Percentiles rank a stretch among this genome's conserved stretches.
These are phyloP conservation scores for Wickerhamomyces strasburgensis DNA, from an alignment of 805 yeast species.

Conservation along the genomic window DNA sequence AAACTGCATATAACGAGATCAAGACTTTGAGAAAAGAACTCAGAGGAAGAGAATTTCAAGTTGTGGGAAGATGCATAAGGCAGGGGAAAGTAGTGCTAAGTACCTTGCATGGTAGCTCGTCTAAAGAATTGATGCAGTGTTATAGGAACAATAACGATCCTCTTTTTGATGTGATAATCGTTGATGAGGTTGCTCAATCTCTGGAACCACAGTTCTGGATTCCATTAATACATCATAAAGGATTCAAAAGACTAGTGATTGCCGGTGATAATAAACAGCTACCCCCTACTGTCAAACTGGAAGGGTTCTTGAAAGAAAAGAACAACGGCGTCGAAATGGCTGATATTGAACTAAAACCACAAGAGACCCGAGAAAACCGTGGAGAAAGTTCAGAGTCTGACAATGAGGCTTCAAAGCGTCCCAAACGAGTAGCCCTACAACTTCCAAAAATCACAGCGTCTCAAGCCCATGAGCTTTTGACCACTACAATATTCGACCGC, in stretches of 20 bases:
- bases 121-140: slow-evolving; percentile 57
- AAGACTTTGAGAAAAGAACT: slow-evolving; percentile 69
- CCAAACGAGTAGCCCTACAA: neutral
- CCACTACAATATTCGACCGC: slow-evolving; percentile 70
- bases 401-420: neutral
- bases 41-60: slow-evolving; percentile 57
- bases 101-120: slow-evolving; percentile 86
- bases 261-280: slow-evolving; percentile 94
- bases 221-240: slow-evolving; percentile 64
- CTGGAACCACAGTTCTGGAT: slow-evolving; percentile 97
- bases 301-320: slow-evolving; percentile 6
- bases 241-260: slow-evolving; percentile 53
- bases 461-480: slow-evolving; percentile 32
- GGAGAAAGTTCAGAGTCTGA: neutral
- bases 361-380: neutral
- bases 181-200: slow-evolving; percentile 94
- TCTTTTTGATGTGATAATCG: slow-evolving; percentile 73
- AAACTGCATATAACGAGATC: slow-evolving; percentile 62
- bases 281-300: slow-evolving; percentile 81
- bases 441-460: neutral
- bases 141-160: slow-evolving; percentile 30
- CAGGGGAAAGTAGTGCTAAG: slow-evolving; percentile 68
- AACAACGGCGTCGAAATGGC: neutral
- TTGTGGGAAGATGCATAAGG: slow-evolving; percentile 51
- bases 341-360: neutral